Evolutionary conservation across 2,329 filamentous ascomycete genomes (phyloP).

Genomic region (Hypoxylon sp.): DNA sequence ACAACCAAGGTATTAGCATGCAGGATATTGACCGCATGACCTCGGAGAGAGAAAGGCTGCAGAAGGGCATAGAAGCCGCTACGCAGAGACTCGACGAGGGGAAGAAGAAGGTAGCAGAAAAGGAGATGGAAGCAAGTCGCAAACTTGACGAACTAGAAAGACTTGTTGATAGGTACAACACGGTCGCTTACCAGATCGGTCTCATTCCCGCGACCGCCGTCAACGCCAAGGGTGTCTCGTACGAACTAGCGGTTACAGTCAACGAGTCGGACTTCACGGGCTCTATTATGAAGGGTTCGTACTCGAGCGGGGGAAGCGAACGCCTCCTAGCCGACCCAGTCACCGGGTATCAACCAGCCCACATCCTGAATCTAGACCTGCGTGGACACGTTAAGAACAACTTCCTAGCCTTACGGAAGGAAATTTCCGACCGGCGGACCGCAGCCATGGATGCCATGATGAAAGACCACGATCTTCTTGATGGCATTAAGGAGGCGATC

Average conservation of each 20-base stretch:
- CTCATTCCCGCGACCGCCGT: slow-evolving; percentile 87
- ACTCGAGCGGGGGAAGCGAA: slow-evolving; percentile 70
- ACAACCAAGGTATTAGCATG: slow-evolving; percentile 94
- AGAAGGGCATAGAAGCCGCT: slow-evolving; percentile 86
- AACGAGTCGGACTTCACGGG: slow-evolving; percentile 85
- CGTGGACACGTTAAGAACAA: slow-evolving; percentile 84
- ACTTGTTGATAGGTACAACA: slow-evolving; percentile 92
- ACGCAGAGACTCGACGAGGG: slow-evolving; percentile 84
- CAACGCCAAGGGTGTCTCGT: slow-evolving; percentile 88
- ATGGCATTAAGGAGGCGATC: slow-evolving; percentile 96
- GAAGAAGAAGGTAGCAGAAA: slow-evolving; percentile 85
- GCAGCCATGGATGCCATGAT: slow-evolving; percentile 89
- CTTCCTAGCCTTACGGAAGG: slow-evolving; percentile 84
- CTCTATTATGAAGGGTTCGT: slow-evolving; percentile 67
- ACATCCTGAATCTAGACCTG: slow-evolving; percentile 90
- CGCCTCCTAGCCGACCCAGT: slow-evolving; percentile 85
- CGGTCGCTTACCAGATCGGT: slow-evolving; percentile 91
- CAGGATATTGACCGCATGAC: slow-evolving; percentile 99
- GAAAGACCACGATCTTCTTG: slow-evolving; percentile 92
- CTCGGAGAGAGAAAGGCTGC: slow-evolving; percentile 91
- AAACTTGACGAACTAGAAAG: slow-evolving; percentile 95
- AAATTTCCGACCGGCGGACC: slow-evolving; percentile 90
- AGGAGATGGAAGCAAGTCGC: slow-evolving; percentile 86
- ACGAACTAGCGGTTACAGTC: slow-evolving; percentile 87
- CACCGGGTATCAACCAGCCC: slow-evolving; percentile 90